These are phyloP conservation scores for Haplosporangium sp. DNA, from an alignment of 371 early-diverging fungal species.

Conservation along the genomic window DNA sequence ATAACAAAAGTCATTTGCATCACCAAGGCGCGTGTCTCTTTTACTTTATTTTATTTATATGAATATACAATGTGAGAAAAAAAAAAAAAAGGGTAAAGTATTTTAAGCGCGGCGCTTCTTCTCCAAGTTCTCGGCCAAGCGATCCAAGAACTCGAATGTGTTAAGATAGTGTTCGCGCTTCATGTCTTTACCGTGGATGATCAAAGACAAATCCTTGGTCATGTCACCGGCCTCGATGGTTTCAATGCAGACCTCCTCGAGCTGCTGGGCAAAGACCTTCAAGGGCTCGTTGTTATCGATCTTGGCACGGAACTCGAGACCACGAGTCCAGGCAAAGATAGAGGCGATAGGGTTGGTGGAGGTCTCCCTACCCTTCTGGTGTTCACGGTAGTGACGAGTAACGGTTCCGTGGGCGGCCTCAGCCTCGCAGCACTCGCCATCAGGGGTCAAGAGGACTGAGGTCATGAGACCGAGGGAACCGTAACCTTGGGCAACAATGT, in stretches of 20 bases:
- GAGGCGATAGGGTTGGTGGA: slow-evolving; percentile 95
- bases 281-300: slow-evolving; percentile 84
- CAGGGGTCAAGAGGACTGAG: slow-evolving; percentile 91
- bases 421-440: slow-evolving; percentile 91
- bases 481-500: slow-evolving; percentile 92
- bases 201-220: slow-evolving; percentile 96
- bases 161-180: slow-evolving; percentile 79
- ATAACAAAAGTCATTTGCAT: background rate
- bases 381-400: slow-evolving; percentile 95
- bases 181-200: slow-evolving; percentile 84
- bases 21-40: background rate
- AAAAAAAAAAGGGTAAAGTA: background rate
- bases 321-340: slow-evolving; percentile 97
- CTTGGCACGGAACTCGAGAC: slow-evolving; percentile 91
- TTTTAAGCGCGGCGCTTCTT: slow-evolving; percentile 45
- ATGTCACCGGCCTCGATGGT: slow-evolving; percentile 85
- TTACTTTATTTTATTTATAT: background rate
- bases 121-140: slow-evolving; percentile 75
- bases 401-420: slow-evolving; percentile 98
- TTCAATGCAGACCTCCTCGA: slow-evolving; percentile 88
- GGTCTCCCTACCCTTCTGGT: slow-evolving; percentile 88
- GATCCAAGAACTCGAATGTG: slow-evolving; percentile 82
- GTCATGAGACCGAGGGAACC: slow-evolving; percentile 94
- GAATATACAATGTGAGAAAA: background rate
- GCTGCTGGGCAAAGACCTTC: slow-evolving; percentile 70